Evolutionary conservation across 108 stramenopile species (phyloP), one percentile per base, ranked within the genome.

Genomic region (Cyclotella sp.): DNA sequence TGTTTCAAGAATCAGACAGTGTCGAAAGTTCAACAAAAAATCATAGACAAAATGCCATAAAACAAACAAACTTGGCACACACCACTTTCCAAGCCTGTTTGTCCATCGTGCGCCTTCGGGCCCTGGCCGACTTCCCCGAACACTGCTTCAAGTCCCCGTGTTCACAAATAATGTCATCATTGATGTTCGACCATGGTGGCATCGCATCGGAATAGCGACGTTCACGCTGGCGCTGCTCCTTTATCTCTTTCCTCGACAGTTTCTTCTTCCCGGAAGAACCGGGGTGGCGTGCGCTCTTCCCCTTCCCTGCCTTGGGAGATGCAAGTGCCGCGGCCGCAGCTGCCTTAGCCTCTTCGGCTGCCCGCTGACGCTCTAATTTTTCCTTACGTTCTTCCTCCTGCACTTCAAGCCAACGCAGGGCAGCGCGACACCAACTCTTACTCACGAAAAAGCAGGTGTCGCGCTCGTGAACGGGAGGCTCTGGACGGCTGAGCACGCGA

Each of bases 121-220:
- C 88, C n/a, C 92, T 74, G 15, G 90, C 90, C 8, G 85, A 79
- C 60, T 90, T 93, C 34, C 82, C 79, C 27, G 81, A 81, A 71
- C 82, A 81, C 44, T 70, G 78, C 46, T 72, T 79, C 51, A 81
- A 34, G 53, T 77, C 63, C 21, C 79, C 79, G 61, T 86, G 81
- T 39, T 86, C 85, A 54, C 91, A 91, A 21, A 91, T 51, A 9
- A 96, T 65, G 65, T 96, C 95, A 47, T 67, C 69, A 67, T 96
- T 96, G 52, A 87, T 86, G 59, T 94, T 89, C 15, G 90, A 87
- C 91, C 92, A 92, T 1, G 95, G 95, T 7, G 95, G 92, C 67
- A 68, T 73, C 19, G 86, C 91, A 72, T 94, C 91, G 9, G 87
- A 88, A 26, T 93, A 63, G n/a, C 86, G 49, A 18, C 92, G 66